Evolutionary conservation across 2,329 filamentous ascomycete genomes (phyloP), one percentile per base, ranked within the genome.

Genomic region (Emericellopsis atlantica): DNA sequence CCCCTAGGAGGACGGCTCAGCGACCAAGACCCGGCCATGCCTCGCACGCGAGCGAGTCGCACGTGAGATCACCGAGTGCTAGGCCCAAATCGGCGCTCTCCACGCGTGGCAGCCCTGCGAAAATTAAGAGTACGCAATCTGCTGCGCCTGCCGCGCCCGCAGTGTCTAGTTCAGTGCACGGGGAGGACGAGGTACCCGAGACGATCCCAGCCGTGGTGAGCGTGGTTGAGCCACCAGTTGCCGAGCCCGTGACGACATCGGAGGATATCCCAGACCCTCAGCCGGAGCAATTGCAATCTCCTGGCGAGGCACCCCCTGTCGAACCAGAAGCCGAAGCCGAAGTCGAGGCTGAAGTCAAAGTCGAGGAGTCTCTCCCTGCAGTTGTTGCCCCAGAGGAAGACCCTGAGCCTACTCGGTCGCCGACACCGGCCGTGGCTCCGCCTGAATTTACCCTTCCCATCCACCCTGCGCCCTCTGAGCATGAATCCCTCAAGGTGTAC

Each of bases 31-130:
- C 67, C 6, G 65, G 66, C 2, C 71, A 74, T 52, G 56, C 59
- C 15, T 51, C 70, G 4, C 68, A 67, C 36, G 62, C 62, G 3
- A 74, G 70, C 47, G 73, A 76, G 46, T 67, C 70, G 4, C 69
- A 61, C 46, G 49, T 70, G 29, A 53, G 62, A 3, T 69, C 71
- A 1, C 70, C 73, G 1, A 58, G 62, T 3, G 60, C 59, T 10
- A 40, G 50, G 52, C 31, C 51, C 55, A 2, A 44, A 54, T 32
- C 52, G 31, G 50, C 56, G 9, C 54, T 58, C 36, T 67, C 69
- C 38, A 66, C 64, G 5, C 59, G 60, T 33, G 48, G 47, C n/a
- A 69, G 62, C 46, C 66, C 66, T 12, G 56, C 55, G 12, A 65
- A 59, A 47, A 45, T 58, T 29, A 64, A 60, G 47, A 53, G 56